Conservation (phyloP, 495 filamentous ascomycete species). For the Penicillium roqueforti region DNA sequence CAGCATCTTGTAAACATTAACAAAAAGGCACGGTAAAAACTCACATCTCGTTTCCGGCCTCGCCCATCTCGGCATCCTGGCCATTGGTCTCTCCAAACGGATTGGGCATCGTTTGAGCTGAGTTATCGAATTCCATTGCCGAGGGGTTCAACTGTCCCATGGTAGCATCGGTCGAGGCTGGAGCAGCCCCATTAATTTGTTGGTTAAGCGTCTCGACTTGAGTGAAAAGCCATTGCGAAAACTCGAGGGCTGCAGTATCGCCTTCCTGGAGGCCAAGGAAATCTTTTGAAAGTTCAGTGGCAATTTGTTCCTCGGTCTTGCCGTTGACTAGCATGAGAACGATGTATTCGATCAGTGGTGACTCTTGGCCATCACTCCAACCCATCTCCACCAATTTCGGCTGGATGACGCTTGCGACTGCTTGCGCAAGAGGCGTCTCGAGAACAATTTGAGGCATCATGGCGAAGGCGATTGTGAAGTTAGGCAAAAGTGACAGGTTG, state of each 20-base stretch:
- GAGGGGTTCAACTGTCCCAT: slow-evolving; percentile 35
- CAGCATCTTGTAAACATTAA: neutral
- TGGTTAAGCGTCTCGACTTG: slow-evolving; percentile 66
- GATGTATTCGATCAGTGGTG: slow-evolving; percentile 89
- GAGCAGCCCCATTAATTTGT: slow-evolving; percentile 51
- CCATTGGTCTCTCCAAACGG: slow-evolving; percentile 16
- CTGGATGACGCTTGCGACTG: slow-evolving; percentile 73
- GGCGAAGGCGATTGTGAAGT: neutral
- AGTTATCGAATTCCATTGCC: slow-evolving; percentile 26
- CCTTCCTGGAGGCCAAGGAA: slow-evolving; percentile 78
- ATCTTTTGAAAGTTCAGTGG: slow-evolving; percentile 82
- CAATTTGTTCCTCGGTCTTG: slow-evolving; percentile 84
- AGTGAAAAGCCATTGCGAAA: slow-evolving; percentile 86
- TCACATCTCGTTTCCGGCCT: slow-evolving; percentile 64
- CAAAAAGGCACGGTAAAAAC: slow-evolving; percentile 28
- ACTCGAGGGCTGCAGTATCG: slow-evolving; percentile 75
- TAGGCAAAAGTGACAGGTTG: neutral
- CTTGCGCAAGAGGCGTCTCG: slow-evolving; percentile 64
- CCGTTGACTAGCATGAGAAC: slow-evolving; percentile 94
- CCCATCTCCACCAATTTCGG: slow-evolving; percentile 94
- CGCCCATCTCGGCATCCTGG: slow-evolving; percentile 71
- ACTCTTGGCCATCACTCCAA: slow-evolving; percentile 80
- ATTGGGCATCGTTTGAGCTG: slow-evolving; percentile 11
- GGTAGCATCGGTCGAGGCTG: slow-evolving; percentile 16
- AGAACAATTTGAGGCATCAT: slow-evolving; percentile 24